Conservation (phyloP, 805 yeast species). For the Kluyveromyces lactis region DNA sequence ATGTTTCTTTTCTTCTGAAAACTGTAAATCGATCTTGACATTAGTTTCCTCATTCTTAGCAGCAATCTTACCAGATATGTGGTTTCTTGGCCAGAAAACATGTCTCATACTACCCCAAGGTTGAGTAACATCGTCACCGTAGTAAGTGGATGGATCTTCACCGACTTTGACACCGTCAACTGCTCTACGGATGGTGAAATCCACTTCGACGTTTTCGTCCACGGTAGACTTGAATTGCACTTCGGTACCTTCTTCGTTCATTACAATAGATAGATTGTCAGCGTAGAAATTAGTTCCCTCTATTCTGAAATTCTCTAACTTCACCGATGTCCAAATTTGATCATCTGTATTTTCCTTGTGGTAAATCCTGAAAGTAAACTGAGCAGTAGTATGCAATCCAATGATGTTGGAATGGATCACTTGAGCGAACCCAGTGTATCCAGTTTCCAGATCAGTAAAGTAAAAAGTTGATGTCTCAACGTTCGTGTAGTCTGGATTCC, state of each 20-base stretch:
- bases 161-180: slow-evolving; percentile 88
- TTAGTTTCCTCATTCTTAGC: slow-evolving; percentile 28
- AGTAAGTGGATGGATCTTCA: slow-evolving; percentile 72
- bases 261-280: slow-evolving; percentile 54
- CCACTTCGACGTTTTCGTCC: slow-evolving; percentile 60
- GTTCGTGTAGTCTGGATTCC: slow-evolving; percentile 67
- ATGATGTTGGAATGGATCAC: slow-evolving; percentile 87
- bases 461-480: slow-evolving; percentile 96
- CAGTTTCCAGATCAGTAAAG: slow-evolving; percentile 54
- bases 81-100: slow-evolving; percentile 89
- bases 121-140: slow-evolving; percentile 72
- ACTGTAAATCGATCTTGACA: slow-evolving; percentile 17
- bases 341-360: slow-evolving; percentile 25
- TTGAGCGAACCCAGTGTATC: slow-evolving; percentile 82
- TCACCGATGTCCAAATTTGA: slow-evolving; percentile 82
- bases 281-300: slow-evolving; percentile 78
- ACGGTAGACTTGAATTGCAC: slow-evolving; percentile 59
- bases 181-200: slow-evolving; percentile 50
- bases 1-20: slow-evolving; percentile 23
- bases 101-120: slow-evolving; percentile 99
- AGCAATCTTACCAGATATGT: slow-evolving; percentile 55
- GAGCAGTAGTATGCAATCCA: slow-evolving; percentile 84
- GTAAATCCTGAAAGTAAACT: slow-evolving; percentile 81
- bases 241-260: slow-evolving; percentile 43
- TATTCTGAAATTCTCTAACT: slow-evolving; percentile 66